Percentiles rank a stretch among this genome's conserved stretches.
These are phyloP conservation scores for Conticribra weissflogii DNA, from an alignment of 108 stramenopile species.

Conservation along the genomic window DNA sequence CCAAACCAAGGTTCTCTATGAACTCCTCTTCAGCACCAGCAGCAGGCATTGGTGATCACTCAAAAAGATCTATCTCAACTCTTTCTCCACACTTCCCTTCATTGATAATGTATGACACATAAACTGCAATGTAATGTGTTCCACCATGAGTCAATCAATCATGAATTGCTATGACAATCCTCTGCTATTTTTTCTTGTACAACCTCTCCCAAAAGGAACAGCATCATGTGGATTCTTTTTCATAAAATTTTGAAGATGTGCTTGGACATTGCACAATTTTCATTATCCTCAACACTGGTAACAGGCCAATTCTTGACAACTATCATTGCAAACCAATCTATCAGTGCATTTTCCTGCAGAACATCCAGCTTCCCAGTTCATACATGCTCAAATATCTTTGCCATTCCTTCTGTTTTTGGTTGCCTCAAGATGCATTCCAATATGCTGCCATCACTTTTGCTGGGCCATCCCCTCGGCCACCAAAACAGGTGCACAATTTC, in stretches of 20 bases:
- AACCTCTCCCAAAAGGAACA: constrained; percentile 3
- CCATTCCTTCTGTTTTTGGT: neutral
- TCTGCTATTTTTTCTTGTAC: neutral
- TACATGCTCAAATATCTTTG: neutral
- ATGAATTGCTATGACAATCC: neutral
- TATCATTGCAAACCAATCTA: constrained; percentile 2
- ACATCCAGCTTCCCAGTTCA: neutral
- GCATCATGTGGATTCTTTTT: neutral
- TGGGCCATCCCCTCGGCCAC: no score
- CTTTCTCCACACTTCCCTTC: neutral
- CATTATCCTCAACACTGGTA: neutral
- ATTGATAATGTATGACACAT: constrained; percentile 1
- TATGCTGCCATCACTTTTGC: neutral
- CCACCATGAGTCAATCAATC: constrained; percentile 5
- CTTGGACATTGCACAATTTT: constrained; percentile 1
- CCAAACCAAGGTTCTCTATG: neutral
- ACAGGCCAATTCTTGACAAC: constrained; percentile 1
- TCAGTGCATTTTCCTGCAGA: neutral
- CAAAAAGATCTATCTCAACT: neutral
- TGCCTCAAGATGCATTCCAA: neutral
- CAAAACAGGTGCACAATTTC: neutral
- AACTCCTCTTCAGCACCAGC: neutral
- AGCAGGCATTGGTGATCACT: constrained; percentile 3
- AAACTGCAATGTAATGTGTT: neutral
- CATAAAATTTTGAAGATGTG: neutral